Base-by-base conservation (phyloP, 2,329 filamentous ascomycete genomes). In the Neocucurbitaria cava region DNA sequence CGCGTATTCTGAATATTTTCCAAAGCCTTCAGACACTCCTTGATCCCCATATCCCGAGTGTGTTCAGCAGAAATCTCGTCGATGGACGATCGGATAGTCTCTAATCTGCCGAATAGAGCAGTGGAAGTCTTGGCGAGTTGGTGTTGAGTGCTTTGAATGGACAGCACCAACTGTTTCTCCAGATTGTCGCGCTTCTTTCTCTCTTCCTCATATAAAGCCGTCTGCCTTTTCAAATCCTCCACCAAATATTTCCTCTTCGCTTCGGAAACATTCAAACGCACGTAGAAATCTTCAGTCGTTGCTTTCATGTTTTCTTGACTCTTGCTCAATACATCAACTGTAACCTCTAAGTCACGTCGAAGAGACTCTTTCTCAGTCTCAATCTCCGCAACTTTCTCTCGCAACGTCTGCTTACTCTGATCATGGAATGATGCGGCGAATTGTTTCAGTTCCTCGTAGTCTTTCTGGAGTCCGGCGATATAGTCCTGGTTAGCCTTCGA, bases 381-480 rank as follows among this genome's bases (percentile, higher is more conserved):
- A 2, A 68, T 5, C 20, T 72, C 64, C 1, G 49, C 30, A 17
- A 70, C 58, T 31, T 65, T 64, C 2, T 53, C 52, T 15, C 60
- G 44, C 24, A 69, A 46, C 8, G 28, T 23, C 15, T 54, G 45
- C 11, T 56, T 54, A 46, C 44, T 67, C 8, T 63, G 38, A 0
- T 65, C 44, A 26, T 66, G 56, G n/a, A 59, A 55, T 13, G 7
- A 8, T 10, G 49, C 24, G 7, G 36, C 46, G 0, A 49, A 48
- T n/a, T 50, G 59, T 17, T 67, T 64, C 8, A 70, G 15, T 8
- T 58, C 64, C 20, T 64, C 62, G 20, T 68, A 64, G 44, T 75
- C 73, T 10, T 58, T 65, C 18, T 66, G 66, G 15, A 75, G 50
- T 15, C 72, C 72, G 7, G 58, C 44, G 5, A 68, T 54, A 17